phyloP scores from a whole-genome alignment of 371 early-diverging fungal genomes.

The Nosema granulosis region DNA sequence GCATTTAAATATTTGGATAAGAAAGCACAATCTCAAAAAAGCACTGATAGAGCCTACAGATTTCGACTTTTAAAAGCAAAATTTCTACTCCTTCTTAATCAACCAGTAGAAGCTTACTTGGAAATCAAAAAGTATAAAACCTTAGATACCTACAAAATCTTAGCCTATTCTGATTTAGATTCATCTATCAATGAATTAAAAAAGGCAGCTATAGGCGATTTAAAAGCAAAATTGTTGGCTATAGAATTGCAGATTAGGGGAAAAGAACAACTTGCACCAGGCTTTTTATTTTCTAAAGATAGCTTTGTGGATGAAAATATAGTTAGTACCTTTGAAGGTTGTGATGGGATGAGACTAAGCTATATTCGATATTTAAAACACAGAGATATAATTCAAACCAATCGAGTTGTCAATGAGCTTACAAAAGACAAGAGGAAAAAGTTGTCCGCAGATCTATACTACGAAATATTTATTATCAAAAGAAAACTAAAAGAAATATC shows the following conservation, averaged over 20 bases:
- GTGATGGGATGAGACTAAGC: background rate
- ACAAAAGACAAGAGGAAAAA: background rate
- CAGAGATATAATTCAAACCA: background rate
- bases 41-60: background rate
- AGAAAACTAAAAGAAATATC: conserved; percentile 8
- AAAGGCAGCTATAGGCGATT: background rate
- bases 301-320: background rate
- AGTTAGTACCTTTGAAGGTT: background rate
- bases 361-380: background rate
- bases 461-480: conserved; percentile 29
- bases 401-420: background rate
- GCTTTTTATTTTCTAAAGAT: background rate
- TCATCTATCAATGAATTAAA: background rate
- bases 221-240: background rate
- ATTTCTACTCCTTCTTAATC: background rate
- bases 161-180: background rate
- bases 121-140: background rate
- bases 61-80: background rate
- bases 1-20: background rate
- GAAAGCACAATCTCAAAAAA: background rate
- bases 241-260: background rate
- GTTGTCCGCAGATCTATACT: background rate
- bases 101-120: background rate
- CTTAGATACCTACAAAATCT: background rate
- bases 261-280: background rate